Evolutionary conservation across 2,329 filamentous ascomycete genomes (phyloP).

Genomic region (Phoma herbarum): DNA sequence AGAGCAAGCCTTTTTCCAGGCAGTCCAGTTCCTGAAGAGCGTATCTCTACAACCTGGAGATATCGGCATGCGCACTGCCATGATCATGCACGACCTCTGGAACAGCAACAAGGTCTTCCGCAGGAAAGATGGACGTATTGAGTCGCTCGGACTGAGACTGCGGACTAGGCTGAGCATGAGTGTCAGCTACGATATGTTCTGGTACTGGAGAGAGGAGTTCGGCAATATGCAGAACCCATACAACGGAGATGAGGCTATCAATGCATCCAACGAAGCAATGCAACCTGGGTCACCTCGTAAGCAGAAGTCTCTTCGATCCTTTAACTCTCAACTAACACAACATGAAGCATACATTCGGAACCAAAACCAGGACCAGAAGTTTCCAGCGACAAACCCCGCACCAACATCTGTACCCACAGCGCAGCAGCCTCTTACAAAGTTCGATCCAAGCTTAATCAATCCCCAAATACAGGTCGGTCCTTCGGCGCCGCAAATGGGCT

Average conservation of each 20-base stretch:
- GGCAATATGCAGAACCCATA: constrained; percentile 50
- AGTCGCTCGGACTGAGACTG: constrained; percentile 44
- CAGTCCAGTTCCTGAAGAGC: constrained; percentile 44
- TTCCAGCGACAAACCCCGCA: constrained; percentile 24
- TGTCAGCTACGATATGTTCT: constrained; percentile 52
- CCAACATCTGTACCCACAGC: constrained; percentile 7
- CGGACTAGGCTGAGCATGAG: constrained; percentile 50
- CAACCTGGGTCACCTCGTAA: constrained; percentile 44
- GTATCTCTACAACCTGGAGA: constrained; percentile 47
- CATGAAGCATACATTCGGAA: constrained; percentile 28
- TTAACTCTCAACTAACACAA: constrained; percentile 20
- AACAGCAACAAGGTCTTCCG: constrained; percentile 45
- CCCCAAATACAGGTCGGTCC: constrained; percentile 34
- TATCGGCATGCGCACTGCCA: constrained; percentile 39
- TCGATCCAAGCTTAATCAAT: constrained; percentile 38
- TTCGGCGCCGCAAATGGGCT: constrained; percentile 29
- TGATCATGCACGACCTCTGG: constrained; percentile 50
- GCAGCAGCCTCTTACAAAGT: constrained; percentile 36
- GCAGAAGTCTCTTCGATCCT: constrained; percentile 9
- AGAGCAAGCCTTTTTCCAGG: constrained; percentile 45
- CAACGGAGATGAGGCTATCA: constrained; percentile 40
- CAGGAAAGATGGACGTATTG: constrained; percentile 43
- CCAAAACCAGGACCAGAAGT: constrained; percentile 26
- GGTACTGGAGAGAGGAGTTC: constrained; percentile 52
- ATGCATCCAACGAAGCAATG: constrained; percentile 32